phyloP scores from a whole-genome alignment of 192 early-diverging fungal species.

The Rhizophagus prolifer region DNA sequence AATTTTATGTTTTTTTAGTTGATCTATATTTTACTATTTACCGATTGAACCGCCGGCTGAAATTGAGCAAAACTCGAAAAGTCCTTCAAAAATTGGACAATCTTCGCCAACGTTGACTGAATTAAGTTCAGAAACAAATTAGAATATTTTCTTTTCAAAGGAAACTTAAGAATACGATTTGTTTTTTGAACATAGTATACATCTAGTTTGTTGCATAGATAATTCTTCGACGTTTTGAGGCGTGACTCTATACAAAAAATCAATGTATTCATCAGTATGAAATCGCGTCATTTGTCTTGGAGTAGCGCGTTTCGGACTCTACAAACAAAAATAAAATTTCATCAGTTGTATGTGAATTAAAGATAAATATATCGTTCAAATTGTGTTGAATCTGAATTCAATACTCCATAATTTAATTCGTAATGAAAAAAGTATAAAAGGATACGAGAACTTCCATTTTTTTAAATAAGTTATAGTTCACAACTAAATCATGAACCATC shows the following conservation, averaged over 20 bases:
- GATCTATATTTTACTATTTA: conserved; percentile 22
- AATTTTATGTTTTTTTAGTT: background rate
- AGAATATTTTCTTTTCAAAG: background rate
- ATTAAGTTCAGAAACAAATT: background rate
- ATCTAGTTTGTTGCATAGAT: conserved; percentile 66
- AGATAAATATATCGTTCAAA: background rate
- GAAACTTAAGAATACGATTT: background rate
- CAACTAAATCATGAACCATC: conserved; percentile 89
- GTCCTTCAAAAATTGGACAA: conserved; percentile 94
- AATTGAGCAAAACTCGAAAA: conserved; percentile 93
- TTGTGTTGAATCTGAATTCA: background rate
- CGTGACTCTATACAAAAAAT: conserved; percentile 78
- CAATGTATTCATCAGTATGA: conserved; percentile 91
- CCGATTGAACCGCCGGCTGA: conserved; percentile 92
- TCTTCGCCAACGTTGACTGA: conserved; percentile 84
- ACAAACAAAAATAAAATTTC: conserved; percentile 8
- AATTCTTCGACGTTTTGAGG: conserved; percentile 73
- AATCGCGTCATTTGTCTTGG: conserved; percentile 88
- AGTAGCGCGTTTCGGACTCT: conserved; percentile 70
- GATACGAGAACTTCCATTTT: conserved; percentile 78
- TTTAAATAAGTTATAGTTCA: conserved; percentile 90
- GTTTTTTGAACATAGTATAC: conserved; percentile 24
- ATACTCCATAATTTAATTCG: background rate
- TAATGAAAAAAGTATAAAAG: background rate
- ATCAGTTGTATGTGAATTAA: background rate